Evolutionary conservation across 352 stramenopile genomes (phyloP).

Genomic region (Albugo candida): DNA sequence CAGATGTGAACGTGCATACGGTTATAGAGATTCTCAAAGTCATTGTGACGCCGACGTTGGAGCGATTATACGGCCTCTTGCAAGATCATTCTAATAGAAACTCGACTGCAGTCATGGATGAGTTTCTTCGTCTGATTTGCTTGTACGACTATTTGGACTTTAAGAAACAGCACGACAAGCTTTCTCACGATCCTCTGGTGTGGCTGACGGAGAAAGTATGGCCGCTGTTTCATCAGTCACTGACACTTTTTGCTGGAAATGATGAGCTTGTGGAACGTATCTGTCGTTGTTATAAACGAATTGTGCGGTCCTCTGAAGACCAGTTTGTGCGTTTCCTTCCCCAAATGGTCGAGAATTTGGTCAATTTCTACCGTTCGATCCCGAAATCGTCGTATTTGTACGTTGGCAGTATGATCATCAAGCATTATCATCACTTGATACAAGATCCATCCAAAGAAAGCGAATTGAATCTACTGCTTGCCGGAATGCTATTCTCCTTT

Average conservation of each 20-base stretch:
- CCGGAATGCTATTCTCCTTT: slow-evolving; percentile 37
- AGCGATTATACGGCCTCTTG: slow-evolving; percentile 26
- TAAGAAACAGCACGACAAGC: slow-evolving; percentile 9
- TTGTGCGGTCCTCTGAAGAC: slow-evolving; percentile 42
- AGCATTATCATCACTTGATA: slow-evolving; percentile 28
- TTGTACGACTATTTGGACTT: slow-evolving; percentile 62
- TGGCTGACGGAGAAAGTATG: slow-evolving; percentile 61
- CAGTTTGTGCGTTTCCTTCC: slow-evolving; percentile 49
- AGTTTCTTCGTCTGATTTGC: slow-evolving; percentile 64
- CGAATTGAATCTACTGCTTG: slow-evolving; percentile 26
- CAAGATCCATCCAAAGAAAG: slow-evolving; percentile 8
- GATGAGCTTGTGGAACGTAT: slow-evolving; percentile 68
- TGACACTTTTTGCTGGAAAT: slow-evolving; percentile 46
- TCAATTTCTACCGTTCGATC: slow-evolving; percentile 49
- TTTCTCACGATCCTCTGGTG: slow-evolving; percentile 25
- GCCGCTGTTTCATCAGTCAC: slow-evolving; percentile 59
- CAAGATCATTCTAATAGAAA: slow-evolving; percentile 17
- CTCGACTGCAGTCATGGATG: slow-evolving; percentile 21
- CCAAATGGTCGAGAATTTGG: slow-evolving; percentile 51
- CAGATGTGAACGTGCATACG: slow-evolving; percentile 20
- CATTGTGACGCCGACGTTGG: slow-evolving; percentile 38
- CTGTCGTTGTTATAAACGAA: slow-evolving; percentile 75
- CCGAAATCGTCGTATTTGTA: slow-evolving; percentile 80
- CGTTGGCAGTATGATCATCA: slow-evolving; percentile 62
- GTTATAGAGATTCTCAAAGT: slow-evolving; percentile 38